Evolutionary conservation across 371 early-diverging fungal genomes (phyloP).

Genomic region (Blyttiomyces sp.): DNA sequence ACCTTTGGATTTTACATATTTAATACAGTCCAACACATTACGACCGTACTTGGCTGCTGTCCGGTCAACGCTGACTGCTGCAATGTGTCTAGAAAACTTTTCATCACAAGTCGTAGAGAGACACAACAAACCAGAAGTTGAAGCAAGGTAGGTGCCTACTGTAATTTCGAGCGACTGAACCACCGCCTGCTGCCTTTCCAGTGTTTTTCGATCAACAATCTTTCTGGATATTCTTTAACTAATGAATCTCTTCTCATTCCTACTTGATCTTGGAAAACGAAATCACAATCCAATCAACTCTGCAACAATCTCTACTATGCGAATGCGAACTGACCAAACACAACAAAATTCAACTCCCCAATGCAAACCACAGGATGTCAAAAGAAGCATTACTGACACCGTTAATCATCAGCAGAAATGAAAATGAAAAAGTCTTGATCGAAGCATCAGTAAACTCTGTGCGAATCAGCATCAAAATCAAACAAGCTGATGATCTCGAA

Average conservation of each 20-base stretch:
- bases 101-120: constrained; percentile 94
- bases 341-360: background rate
- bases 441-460: constrained; percentile 93
- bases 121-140: constrained; percentile 97
- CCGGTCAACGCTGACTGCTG: constrained; percentile 89
- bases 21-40: constrained; percentile 89
- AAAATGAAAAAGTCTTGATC: constrained; percentile 91
- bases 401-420: constrained; percentile 86
- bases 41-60: constrained; percentile 94
- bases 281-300: background rate
- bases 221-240: no score
- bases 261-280: background rate
- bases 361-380: constrained; percentile 21
- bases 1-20: no score
- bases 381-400: constrained; percentile 86
- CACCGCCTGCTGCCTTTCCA: no score
- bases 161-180: no score
- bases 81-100: constrained; percentile 94
- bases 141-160: no score
- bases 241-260: no score
- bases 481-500: constrained; percentile 97
- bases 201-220: no score
- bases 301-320: background rate
- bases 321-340: constrained; percentile 1
- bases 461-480: constrained; percentile 92